These are phyloP conservation scores for Aspergillus asperescens DNA, from an alignment of 495 filamentous ascomycete genomes.

Conservation along the genomic window DNA sequence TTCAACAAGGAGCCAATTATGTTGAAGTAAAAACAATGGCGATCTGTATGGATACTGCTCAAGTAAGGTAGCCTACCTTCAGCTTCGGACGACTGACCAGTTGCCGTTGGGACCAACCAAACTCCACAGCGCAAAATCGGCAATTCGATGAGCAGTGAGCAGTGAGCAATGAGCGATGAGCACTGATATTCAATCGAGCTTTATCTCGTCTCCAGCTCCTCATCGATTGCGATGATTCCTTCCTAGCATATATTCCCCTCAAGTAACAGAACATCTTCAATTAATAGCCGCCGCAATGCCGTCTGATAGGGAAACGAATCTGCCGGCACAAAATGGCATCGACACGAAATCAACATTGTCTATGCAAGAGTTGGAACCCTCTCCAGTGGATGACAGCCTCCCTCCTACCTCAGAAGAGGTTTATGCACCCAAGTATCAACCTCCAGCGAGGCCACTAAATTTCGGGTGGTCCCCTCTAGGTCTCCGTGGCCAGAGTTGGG, in stretches of 20 bases:
- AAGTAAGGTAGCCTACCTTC: no score
- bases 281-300: slow-evolving; percentile 10
- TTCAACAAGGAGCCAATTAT: not conserved
- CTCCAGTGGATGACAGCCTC: slow-evolving; percentile 64
- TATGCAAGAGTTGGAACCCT: slow-evolving; percentile 74
- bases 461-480: slow-evolving; percentile 41
- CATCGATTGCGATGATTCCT: not conserved
- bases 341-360: slow-evolving; percentile 51
- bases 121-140: not conserved
- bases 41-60: no score
- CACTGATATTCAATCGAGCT: no score
- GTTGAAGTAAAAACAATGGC: not conserved
- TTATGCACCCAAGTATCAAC: slow-evolving; percentile 45
- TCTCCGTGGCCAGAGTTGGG: slow-evolving; percentile 54
- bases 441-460: slow-evolving; percentile 12
- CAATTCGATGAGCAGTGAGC: no score
- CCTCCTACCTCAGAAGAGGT: slow-evolving; percentile 49
- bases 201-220: not conserved
- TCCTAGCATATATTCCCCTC: not conserved
- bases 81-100: no score
- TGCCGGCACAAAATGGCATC: slow-evolving; percentile 25
- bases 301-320: not conserved
- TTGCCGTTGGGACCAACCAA: not conserved
- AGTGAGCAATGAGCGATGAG: no score
- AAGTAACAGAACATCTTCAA: not conserved